Evolutionary conservation across 331 rosid genomes (phyloP).

Genomic region (Erythrophleum ivorense): DNA sequence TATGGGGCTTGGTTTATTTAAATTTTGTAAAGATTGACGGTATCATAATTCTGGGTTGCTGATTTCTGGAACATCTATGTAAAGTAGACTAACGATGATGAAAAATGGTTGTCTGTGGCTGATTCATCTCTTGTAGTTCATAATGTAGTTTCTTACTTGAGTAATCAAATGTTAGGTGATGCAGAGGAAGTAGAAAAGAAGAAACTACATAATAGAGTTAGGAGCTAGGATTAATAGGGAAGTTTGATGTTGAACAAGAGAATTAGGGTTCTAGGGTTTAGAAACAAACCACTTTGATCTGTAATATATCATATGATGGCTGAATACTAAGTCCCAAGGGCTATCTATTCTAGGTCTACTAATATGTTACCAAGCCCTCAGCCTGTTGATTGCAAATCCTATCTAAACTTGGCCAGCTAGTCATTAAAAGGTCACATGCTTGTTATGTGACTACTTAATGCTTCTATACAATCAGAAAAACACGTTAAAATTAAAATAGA

Average conservation of each 20-base stretch:
- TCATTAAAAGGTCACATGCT: neutral
- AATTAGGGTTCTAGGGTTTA: neutral
- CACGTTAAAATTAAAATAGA: neutral
- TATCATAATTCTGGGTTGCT: conserved; percentile 11
- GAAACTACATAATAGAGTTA: neutral
- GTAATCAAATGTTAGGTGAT: neutral
- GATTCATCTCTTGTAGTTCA: neutral
- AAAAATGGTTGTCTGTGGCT: conserved; percentile 9
- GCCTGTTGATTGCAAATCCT: neutral
- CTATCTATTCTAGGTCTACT: neutral
- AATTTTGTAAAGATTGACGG: conserved; percentile 17
- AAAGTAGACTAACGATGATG: neutral
- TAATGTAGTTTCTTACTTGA: neutral
- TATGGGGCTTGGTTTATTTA: conserved; percentile 29
- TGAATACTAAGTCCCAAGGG: neutral
- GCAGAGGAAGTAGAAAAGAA: neutral
- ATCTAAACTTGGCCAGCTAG: neutral
- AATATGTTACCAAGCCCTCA: neutral
- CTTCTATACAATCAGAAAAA: neutral
- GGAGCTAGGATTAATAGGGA: neutral
- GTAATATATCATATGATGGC: neutral
- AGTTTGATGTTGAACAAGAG: neutral
- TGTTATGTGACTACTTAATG: neutral
- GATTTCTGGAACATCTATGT: conserved; percentile 13
- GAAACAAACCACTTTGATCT: neutral